Percentiles rank a stretch among this genome's conserved stretches.
phyloP scores from a whole-genome alignment of 768 basidiomycete species.

The Mycena olivaceomarginata region DNA sequence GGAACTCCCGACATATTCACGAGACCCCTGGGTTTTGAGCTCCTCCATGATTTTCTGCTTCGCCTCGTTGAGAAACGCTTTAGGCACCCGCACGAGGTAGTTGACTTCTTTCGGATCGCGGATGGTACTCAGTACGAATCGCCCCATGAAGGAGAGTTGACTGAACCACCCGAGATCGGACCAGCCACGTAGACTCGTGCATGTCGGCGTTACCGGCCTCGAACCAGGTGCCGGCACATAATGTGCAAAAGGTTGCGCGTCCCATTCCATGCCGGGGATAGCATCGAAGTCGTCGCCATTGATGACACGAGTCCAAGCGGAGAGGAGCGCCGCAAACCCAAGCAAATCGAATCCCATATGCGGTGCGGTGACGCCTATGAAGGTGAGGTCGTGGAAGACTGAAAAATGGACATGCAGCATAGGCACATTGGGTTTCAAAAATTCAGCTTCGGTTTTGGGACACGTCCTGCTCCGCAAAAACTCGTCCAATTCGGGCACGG shows the following conservation, averaged over 20 bases:
- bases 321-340: slow-evolving; percentile 7
- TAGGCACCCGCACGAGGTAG: slow-evolving; percentile 22
- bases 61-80: slow-evolving; percentile 13
- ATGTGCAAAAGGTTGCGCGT: background rate
- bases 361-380: slow-evolving; percentile 26
- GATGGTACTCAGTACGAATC: background rate
- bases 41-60: slow-evolving; percentile 27
- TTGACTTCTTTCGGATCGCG: background rate
- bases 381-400: slow-evolving; percentile 29
- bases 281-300: slow-evolving; percentile 20
- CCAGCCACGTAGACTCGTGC: background rate
- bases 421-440: slow-evolving; percentile 9
- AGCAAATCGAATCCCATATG: slow-evolving; percentile 23
- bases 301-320: slow-evolving; percentile 25
- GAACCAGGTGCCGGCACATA: background rate
- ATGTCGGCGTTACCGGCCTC: background rate
- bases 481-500: background rate
- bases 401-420: slow-evolving; percentile 27
- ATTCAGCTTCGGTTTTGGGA: background rate
- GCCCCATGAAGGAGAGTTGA: background rate
- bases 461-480: slow-evolving; percentile 5
- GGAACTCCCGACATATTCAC: slow-evolving; percentile 26
- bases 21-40: slow-evolving; percentile 12
- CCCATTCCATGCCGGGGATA: slow-evolving; percentile 31
- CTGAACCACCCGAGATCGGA: background rate